Conservation (phyloP, 2,329 filamentous ascomycete species). For the Xylaria arbuscula region DNA sequence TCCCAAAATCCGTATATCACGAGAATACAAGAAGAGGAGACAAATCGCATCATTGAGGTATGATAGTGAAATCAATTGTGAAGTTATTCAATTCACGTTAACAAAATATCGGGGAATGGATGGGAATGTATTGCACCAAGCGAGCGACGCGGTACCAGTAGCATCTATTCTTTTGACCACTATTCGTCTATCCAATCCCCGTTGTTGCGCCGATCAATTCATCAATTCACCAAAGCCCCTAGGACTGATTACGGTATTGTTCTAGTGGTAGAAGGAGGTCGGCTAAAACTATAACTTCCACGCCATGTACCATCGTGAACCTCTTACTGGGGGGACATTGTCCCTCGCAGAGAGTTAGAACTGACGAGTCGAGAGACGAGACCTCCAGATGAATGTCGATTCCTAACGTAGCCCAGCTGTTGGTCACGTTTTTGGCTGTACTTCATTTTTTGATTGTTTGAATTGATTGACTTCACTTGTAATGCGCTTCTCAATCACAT, state of each 20-base stretch:
- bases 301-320: background rate
- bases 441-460: background rate
- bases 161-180: constrained; percentile 11
- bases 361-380: background rate
- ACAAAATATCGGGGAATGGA: background rate
- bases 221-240: background rate
- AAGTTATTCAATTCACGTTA: background rate
- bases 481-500: background rate
- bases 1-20: background rate
- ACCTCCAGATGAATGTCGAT: background rate
- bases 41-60: no score
- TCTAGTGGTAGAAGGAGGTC: background rate
- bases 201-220: background rate
- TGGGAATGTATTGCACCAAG: background rate
- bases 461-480: background rate
- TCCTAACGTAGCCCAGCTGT: background rate
- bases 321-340: background rate
- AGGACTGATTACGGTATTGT: background rate
- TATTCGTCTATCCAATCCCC: constrained; percentile 17
- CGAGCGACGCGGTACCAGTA: constrained; percentile 8
- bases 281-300: background rate
- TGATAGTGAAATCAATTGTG: no score
- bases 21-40: background rate
- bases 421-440: background rate
- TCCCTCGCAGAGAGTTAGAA: background rate